phyloP scores from a whole-genome alignment of 2,329 filamentous ascomycete genomes.

The Fusarium sp. region DNA sequence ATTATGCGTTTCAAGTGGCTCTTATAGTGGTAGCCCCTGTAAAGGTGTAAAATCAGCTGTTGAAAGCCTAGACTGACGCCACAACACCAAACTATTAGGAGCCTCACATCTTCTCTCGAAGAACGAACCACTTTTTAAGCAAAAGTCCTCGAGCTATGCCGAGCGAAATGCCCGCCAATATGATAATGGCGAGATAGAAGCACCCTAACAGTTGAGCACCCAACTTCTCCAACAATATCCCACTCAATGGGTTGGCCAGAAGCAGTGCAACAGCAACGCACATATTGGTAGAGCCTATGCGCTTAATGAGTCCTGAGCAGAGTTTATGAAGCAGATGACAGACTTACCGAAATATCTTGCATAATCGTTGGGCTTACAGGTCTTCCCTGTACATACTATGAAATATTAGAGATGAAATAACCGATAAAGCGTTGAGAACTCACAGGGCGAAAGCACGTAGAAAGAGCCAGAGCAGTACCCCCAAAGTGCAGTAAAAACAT shows the following conservation, averaged over 20 bases:
- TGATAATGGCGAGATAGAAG: slow-evolving; percentile 59
- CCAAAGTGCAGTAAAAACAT: slow-evolving; percentile 60
- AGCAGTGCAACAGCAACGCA: slow-evolving; percentile 60
- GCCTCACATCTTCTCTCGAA: not conserved
- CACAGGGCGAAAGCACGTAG: slow-evolving; percentile 55
- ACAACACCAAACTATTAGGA: no score
- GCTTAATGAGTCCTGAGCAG: slow-evolving; percentile 24
- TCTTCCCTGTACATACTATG: slow-evolving; percentile 59
- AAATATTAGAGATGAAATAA: not conserved
- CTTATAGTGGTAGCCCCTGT: no score
- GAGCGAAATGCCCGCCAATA: slow-evolving; percentile 51
- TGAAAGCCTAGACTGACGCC: no score
- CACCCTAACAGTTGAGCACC: slow-evolving; percentile 59
- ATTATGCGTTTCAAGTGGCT: no score
- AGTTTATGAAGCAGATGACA: accelerated
- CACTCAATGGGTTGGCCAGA: slow-evolving; percentile 60
- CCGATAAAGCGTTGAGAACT: not conserved
- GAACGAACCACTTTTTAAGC: slow-evolving; percentile 4
- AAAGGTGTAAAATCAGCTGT: no score
- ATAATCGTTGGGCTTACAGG: slow-evolving; percentile 60
- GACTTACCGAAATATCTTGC: slow-evolving; percentile 55
- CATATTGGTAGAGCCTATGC: slow-evolving; percentile 58
- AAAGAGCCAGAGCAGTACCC: slow-evolving; percentile 63
- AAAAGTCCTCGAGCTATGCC: slow-evolving; percentile 37
- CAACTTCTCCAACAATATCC: slow-evolving; percentile 58